These are phyloP conservation scores for Chrysoporthe puriensis DNA, from an alignment of 2,329 filamentous ascomycete species.

Conservation along the genomic window DNA sequence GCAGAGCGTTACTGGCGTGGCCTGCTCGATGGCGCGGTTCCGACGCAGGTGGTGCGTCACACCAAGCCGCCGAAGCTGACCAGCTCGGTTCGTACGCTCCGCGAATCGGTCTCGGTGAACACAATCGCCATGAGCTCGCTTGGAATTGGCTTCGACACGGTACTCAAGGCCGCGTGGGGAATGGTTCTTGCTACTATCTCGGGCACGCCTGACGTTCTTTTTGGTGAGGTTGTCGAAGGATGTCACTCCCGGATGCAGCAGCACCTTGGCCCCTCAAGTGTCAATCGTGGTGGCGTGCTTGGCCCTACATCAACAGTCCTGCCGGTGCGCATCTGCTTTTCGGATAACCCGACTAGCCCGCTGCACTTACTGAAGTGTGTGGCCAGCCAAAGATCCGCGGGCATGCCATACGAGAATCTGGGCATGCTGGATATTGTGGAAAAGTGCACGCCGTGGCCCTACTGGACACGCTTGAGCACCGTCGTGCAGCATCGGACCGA, in stretches of 20 bases:
- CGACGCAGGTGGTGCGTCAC: conserved; percentile 51
- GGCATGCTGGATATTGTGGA: conserved; percentile 56
- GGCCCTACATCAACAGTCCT: conserved; percentile 53
- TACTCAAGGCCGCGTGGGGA: conserved; percentile 63
- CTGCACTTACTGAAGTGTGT: conserved; percentile 53
- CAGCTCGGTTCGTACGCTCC: conserved; percentile 44
- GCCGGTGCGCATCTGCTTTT: conserved; percentile 53
- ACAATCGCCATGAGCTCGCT: conserved; percentile 43
- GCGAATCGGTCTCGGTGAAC: conserved; percentile 45
- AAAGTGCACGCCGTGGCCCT: conserved; percentile 57
- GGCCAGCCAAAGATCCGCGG: conserved; percentile 52
- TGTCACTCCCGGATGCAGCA: conserved; percentile 45
- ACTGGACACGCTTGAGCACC: conserved; percentile 58
- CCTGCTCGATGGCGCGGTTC: conserved; percentile 48
- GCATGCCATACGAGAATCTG: conserved; percentile 54
- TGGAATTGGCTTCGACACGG: conserved; percentile 53
- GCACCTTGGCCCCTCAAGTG: conserved; percentile 37
- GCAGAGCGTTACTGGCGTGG: conserved; percentile 43
- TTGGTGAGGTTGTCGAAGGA: conserved; percentile 57
- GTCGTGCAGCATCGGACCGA: conserved; percentile 56
- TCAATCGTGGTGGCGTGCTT: conserved; percentile 60
- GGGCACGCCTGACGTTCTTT: conserved; percentile 55
- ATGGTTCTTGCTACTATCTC: conserved; percentile 57
- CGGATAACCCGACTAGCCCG: conserved; percentile 48
- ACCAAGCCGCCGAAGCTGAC: conserved; percentile 45